Base-by-base conservation (phyloP, 75 land plant genomes). In the Pseudotsuga menziesii region DNA sequence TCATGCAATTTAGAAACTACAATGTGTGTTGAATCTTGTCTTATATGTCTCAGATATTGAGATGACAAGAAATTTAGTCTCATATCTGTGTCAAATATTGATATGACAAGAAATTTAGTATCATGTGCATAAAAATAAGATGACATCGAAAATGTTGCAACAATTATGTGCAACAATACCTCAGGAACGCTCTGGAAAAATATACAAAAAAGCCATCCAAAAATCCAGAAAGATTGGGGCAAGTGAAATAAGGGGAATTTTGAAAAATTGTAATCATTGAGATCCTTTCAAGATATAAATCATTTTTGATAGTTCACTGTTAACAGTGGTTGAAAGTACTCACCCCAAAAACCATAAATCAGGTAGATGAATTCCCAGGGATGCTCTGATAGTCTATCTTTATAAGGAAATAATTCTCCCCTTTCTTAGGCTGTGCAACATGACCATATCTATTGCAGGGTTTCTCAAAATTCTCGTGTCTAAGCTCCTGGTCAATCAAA, bases 271-370 rank as follows among this genome's bases (percentile, higher is more conserved):
- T 12, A 48, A 9, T 48, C 9, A 12, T 48, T 48, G 12, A 11
- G 12, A 48, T 48, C 54, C 9, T 48, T n/a, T 48, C 54, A 48
- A 48, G 9, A 9, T 48, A 9, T 48, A 48, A 48, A 48, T 48
- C 48, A 0, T 13, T 61, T 61, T 7, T n/a, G 6, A 8, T 44
- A 2, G 54, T 9, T 48, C 12, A 9, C 54, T 48, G 12, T 17
- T 22, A 23, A 19, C 70, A 57, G 15, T n/a, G 41, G n/a, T 29
- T 62, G 35, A 72, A 23, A 23, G 25, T 58, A 58, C 83, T 44
- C 83, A 95, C 96, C 76, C 85, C 97, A 78, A 93, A 95, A 12
- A 87, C 93, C 56, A 90, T 88, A 62, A 91, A 95, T 12, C 91
- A 58, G 9, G 94, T 71, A 52, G 89, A 76, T 55, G 86, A 66